Evolutionary conservation across 345 rosid species (phyloP).

Genomic region (Hibiscus tridactylites): DNA sequence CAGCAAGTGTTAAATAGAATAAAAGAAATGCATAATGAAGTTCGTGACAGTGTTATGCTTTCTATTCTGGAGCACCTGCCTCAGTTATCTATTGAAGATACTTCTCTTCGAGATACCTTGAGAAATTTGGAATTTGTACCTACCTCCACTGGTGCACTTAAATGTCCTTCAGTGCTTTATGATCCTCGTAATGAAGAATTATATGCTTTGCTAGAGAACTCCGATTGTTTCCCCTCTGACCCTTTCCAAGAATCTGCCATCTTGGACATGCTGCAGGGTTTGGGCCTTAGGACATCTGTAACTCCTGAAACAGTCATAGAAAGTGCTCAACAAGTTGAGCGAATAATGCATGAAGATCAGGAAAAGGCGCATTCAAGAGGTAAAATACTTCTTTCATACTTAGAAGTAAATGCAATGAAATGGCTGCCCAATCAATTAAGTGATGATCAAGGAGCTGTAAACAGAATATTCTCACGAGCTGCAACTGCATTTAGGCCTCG

Average conservation of each 20-base stretch:
- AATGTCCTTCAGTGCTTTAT: conserved; percentile 56
- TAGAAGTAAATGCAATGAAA: conserved; percentile 84
- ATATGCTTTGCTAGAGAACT: conserved; percentile 71
- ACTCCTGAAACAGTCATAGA: conserved; percentile 73
- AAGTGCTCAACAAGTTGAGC: conserved; percentile 78
- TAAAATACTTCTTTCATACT: conserved; percentile 74
- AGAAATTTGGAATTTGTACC: conserved; percentile 82
- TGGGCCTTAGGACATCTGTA: conserved; percentile 78
- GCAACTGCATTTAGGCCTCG: conserved; percentile 81
- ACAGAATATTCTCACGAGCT: conserved; percentile 72
- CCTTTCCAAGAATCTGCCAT: conserved; percentile 52
- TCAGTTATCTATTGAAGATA: conserved; percentile 73
- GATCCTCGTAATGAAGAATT: conserved; percentile 92
- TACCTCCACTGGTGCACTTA: conserved; percentile 48
- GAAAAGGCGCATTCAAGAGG: conserved; percentile 68
- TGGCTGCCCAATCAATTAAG: conserved; percentile 65
- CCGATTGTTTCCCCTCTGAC: conserved; percentile 67
- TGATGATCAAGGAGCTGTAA: conserved; percentile 59
- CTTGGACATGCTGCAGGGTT: conserved; percentile 78
- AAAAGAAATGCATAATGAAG: conserved; percentile 58
- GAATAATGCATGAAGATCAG: conserved; percentile 54
- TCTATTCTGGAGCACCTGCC: conserved; percentile 72
- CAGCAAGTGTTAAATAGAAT: conserved; percentile 55
- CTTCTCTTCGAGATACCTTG: conserved; percentile 53
- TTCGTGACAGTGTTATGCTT: conserved; percentile 69